Evolutionary conservation across 495 filamentous ascomycete genomes (phyloP), one percentile per base, ranked within the genome.

Genomic region (Penicillium bialowiezense): DNA sequence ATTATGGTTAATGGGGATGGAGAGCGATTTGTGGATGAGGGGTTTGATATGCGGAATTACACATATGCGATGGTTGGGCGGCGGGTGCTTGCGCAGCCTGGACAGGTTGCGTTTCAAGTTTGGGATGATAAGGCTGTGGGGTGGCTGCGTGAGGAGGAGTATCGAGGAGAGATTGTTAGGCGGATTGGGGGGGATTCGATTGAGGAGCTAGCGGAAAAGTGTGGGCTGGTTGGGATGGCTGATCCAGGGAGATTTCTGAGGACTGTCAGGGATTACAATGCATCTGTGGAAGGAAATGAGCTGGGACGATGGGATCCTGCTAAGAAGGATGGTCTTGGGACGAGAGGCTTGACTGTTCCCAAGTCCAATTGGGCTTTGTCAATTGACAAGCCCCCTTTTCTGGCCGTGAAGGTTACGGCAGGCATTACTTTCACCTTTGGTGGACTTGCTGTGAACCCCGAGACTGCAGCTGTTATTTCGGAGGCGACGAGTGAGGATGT

Each of bases 361-460:
- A 87, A 87, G 60, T 78, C 79, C 0, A 87, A 87, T 54, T 86
- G 83, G 83, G 83, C 82, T 0, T 39, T 78, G 18, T 71, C 81
- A 0, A 59, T 86, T 20, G 69, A 75, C n/a, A 54, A 72, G 55
- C 64, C 59, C 1, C 82, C 82, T 0, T 87, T 80, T 51, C 52
- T 79, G 23, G 82, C 82, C 7, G 79, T 85, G 39, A 73, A 76
- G 44, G 79, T 85, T 6, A 72, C 74, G 1, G 74, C 73, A 24
- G 83, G 83, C 5, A 74, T 87, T 37, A 85, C 82, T 0, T 87
- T 85, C 54, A 85, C 82, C 0, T 87, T 85, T 60, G 83, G 82
- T 2, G 83, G 82, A 0, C 56, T 87, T 3, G 72, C 70, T 6
- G 24, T 48, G 15, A 65, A 79, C 35, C 70, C 75, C 0, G 54